phyloP scores from a whole-genome alignment of 768 basidiomycete genomes.

The Tricholoma bakamatsutake region DNA sequence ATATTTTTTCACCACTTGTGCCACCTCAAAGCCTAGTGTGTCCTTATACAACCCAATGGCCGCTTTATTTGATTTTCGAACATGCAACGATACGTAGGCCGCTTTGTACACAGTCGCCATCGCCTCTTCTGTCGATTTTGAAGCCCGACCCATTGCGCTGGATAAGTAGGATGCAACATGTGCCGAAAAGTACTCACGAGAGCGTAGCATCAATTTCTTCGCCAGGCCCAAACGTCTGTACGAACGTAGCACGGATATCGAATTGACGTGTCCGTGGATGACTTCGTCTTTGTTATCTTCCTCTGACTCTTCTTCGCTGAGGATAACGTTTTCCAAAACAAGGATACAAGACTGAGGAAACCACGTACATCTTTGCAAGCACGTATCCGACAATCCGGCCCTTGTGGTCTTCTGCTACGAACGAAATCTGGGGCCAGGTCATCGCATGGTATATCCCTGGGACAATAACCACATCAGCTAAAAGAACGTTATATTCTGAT shows the following conservation, averaged over 20 bases:
- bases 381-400: constrained; percentile 93
- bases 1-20: constrained; percentile 82
- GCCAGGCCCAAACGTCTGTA: constrained; percentile 90
- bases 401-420: constrained; percentile 86
- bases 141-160: too few species aligned
- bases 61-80: constrained; percentile 91
- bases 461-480: neutral
- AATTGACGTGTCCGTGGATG: constrained; percentile 90
- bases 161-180: neutral
- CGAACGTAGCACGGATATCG: constrained; percentile 88
- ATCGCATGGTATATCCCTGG: constrained; percentile 84
- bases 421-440: constrained; percentile 92
- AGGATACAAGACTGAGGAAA: neutral
- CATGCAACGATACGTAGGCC: constrained; percentile 80
- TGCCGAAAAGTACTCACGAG: constrained; percentile 54
- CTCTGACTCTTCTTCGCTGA: constrained; percentile 35
- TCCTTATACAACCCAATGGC: constrained; percentile 87
- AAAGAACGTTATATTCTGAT: neutral
- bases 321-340: neutral
- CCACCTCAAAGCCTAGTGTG: constrained; percentile 84
- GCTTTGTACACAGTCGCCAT: constrained; percentile 89
- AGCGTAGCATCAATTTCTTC: constrained; percentile 89
- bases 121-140: constrained; percentile 90
- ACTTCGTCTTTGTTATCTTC: constrained; percentile 46
- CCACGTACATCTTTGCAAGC: constrained; percentile 83